A percentile compares a stretch with the other conserved stretches of the same genome.
Evolutionary conservation across 768 basidiomycete species (phyloP).

Genomic region (Pleurotus citrinopileatus): DNA sequence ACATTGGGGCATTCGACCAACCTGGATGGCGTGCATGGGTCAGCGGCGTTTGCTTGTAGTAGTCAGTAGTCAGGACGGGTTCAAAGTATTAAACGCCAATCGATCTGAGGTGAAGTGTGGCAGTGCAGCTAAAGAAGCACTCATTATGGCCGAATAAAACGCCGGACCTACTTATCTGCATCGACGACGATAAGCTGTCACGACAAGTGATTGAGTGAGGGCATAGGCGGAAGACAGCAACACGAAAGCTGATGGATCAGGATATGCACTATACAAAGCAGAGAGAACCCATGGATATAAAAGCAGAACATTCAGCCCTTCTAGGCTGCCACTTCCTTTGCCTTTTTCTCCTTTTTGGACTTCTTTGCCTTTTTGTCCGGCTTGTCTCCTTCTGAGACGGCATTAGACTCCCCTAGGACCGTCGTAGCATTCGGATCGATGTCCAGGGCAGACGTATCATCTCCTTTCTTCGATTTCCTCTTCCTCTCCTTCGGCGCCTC

Average conservation of each 20-base stretch:
- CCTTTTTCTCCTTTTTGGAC: conserved; percentile 16
- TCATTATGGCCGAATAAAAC: conserved; percentile 2
- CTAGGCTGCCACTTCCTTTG: conserved; percentile 11
- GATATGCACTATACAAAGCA: conserved; percentile 4
- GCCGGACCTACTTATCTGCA: not conserved
- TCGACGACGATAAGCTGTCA: too few species aligned
- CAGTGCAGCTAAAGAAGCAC: conserved; percentile 3
- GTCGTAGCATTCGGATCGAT: conserved; percentile 12
- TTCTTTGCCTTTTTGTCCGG: conserved; percentile 20
- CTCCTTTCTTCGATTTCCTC: conserved; percentile 10
- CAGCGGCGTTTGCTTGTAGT: conserved; percentile 3
- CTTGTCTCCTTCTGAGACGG: conserved; percentile 21
- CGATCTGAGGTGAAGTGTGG: conserved; percentile 10
- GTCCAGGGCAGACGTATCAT: conserved; percentile 16
- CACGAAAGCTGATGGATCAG: conserved; percentile 5
- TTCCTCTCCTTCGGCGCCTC: conserved; percentile 11
- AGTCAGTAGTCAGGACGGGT: too few species aligned
- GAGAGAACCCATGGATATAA: conserved; percentile 16
- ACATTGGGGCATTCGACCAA: not conserved
- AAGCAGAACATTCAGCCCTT: conserved; percentile 14
- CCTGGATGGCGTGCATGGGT: conserved; percentile 23
- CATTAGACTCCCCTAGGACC: conserved; percentile 16
- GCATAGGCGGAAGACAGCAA: too few species aligned
- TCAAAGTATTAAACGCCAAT: conserved; percentile 7
- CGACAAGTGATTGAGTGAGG: too few species aligned